Evolutionary conservation across 1,284 basidiomycete genomes (phyloP).

Genomic region (Ganoderma lingzhi): DNA sequence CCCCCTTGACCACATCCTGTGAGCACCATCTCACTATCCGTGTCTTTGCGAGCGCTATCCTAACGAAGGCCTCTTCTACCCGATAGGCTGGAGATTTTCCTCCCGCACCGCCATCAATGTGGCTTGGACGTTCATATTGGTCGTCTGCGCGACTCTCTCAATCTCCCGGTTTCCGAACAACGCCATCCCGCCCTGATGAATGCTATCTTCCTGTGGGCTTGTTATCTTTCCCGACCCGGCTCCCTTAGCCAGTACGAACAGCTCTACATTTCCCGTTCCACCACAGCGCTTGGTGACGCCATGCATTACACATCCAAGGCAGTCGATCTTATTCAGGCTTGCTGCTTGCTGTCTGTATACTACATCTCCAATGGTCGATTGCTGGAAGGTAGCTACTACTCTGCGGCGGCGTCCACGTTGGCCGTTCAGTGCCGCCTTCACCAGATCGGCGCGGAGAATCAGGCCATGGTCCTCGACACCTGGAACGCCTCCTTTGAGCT

Average conservation of each 20-base stretch:
- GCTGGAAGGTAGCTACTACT: slow-evolving; percentile 77
- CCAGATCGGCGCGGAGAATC: slow-evolving; percentile 49
- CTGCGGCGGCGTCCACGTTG: slow-evolving; percentile 70
- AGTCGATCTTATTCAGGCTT: slow-evolving; percentile 76
- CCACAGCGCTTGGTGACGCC: slow-evolving; percentile 66
- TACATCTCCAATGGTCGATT: slow-evolving; percentile 77
- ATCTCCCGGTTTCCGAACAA: slow-evolving; percentile 59
- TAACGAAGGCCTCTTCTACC: slow-evolving; percentile 7
- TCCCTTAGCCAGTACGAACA: slow-evolving; percentile 73
- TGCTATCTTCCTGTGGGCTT: slow-evolving; percentile 82
- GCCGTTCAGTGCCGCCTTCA: slow-evolving; percentile 74
- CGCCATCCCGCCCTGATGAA: slow-evolving; percentile 79
- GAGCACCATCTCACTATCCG: slow-evolving; percentile 38
- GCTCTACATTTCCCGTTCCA: slow-evolving; percentile 67
- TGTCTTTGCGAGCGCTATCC: slow-evolving; percentile 14
- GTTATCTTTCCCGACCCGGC: slow-evolving; percentile 76
- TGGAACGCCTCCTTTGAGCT: slow-evolving; percentile 55
- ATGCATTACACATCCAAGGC: slow-evolving; percentile 60
- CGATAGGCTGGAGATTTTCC: slow-evolving; percentile 72
- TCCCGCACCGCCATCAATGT: slow-evolving; percentile 78
- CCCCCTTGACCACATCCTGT: slow-evolving; percentile 73
- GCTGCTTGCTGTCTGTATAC: slow-evolving; percentile 75
- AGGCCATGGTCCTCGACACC: slow-evolving; percentile 38
- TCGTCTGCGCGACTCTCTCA: slow-evolving; percentile 65
- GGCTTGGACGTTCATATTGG: slow-evolving; percentile 74